phyloP scores from a whole-genome alignment of 306 rosid species.

The Rosa lucieae region DNA sequence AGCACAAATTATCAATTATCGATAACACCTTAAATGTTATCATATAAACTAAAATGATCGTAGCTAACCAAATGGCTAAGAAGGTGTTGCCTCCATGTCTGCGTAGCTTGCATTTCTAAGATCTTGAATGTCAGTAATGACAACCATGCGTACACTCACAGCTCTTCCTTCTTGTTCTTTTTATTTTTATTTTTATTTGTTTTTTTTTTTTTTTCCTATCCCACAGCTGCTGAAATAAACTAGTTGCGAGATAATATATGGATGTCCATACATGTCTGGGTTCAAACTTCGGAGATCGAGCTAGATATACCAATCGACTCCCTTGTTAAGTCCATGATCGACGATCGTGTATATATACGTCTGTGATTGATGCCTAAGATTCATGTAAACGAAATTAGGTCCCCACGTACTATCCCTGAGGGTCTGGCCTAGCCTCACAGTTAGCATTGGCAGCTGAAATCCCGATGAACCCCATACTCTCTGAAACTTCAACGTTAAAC shows the following conservation, averaged over 20 bases:
- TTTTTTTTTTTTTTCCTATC: too few relatives aligned
- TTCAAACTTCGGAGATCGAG: not conserved
- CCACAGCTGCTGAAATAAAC: not conserved
- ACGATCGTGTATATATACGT: not conserved
- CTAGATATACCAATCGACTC: not conserved
- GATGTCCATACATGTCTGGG: not conserved
- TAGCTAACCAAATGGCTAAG: not conserved
- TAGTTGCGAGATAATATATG: not conserved
- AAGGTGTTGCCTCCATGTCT: not conserved
- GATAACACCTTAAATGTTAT: not conserved
- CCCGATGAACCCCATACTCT: not conserved
- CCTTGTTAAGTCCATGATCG: not conserved
- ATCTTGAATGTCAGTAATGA: not conserved
- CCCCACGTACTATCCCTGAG: conserved; percentile 2
- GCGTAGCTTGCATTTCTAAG: not conserved
- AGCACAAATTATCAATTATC: not conserved
- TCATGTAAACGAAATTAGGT: conserved; percentile 1
- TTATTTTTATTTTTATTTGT: too few relatives aligned
- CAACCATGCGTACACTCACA: not conserved
- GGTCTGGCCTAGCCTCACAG: not conserved
- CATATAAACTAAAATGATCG: not conserved
- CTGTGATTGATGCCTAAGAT: not conserved
- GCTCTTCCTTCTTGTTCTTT: not conserved
- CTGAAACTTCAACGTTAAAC: conserved; percentile 11
- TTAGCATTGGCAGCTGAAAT: conserved; percentile 11